These are phyloP conservation scores for Neurospora sp. DNA, from an alignment of 495 filamentous ascomycete species.

Conservation along the genomic window DNA sequence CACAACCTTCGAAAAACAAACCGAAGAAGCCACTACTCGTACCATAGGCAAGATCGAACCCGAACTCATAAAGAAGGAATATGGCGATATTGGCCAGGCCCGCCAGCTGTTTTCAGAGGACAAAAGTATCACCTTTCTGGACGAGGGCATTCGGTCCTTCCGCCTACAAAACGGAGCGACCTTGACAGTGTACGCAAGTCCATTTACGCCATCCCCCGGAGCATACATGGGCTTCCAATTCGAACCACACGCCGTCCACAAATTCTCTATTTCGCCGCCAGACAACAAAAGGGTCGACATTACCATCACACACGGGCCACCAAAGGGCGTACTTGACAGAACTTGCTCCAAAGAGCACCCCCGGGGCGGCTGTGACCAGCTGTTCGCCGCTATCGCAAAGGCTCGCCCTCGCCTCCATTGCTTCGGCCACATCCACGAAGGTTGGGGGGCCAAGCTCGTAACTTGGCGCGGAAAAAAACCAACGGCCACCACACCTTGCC, in stretches of 20 bases:
- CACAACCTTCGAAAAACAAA: conserved; percentile 18
- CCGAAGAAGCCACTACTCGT: conserved; percentile 3
- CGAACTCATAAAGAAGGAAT: conserved; percentile 11
- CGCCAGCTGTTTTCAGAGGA: conserved; percentile 26
- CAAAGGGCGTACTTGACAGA: conserved; percentile 46
- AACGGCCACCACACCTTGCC: conserved; percentile 22
- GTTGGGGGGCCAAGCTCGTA: conserved; percentile 55
- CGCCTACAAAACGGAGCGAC: conserved; percentile 44
- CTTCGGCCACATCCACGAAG: conserved; percentile 71
- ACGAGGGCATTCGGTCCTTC: conserved; percentile 54
- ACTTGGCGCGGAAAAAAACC: conserved; percentile 37
- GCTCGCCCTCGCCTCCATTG: conserved; percentile 51
- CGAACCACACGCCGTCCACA: conserved; percentile 28
- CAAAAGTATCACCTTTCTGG: conserved; percentile 51
- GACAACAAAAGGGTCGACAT: conserved; percentile 42
- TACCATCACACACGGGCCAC: conserved; percentile 67
- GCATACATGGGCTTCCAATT: conserved; percentile 54
- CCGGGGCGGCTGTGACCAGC: conserved; percentile 43
- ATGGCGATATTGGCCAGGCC: conserved; percentile 16
- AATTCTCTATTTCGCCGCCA: conserved; percentile 30
- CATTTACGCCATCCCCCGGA: conserved; percentile 52
- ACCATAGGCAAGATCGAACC: not conserved
- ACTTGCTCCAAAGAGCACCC: conserved; percentile 13
- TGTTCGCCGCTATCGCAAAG: conserved; percentile 46
- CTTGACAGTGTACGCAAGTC: conserved; percentile 59